These are phyloP conservation scores for Nothophytophthora sp. DNA, from an alignment of 352 stramenopile genomes.

Conservation along the genomic window DNA sequence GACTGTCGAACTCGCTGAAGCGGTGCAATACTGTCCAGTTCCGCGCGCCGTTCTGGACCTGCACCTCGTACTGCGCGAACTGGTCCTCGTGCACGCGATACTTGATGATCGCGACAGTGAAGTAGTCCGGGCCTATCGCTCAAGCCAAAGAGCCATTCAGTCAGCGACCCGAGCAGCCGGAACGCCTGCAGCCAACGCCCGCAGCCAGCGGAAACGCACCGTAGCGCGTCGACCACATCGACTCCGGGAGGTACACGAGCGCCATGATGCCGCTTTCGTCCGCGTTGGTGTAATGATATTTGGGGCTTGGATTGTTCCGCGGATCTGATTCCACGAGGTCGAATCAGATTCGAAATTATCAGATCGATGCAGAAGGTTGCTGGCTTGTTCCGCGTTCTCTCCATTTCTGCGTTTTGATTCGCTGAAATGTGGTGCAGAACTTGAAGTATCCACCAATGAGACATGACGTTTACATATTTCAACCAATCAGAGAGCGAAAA, in stretches of 20 bases:
- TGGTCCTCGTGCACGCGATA: conserved; percentile 45
- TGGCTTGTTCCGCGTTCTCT: too few species aligned
- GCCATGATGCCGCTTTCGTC: too few species aligned
- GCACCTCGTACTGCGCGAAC: conserved; percentile 68
- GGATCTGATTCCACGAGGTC: conserved; percentile 15
- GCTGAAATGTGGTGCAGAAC: too few species aligned
- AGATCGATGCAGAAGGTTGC: too few species aligned
- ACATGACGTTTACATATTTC: too few species aligned
- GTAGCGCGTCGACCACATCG: conserved; percentile 70
- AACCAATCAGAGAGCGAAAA: too few species aligned
- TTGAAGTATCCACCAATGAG: too few species aligned
- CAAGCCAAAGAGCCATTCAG: neutral
- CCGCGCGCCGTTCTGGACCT: conserved; percentile 69
- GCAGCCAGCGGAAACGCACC: conserved; percentile 30
- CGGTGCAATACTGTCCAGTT: conserved; percentile 69
- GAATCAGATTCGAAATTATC: too few species aligned
- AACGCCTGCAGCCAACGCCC: neutral
- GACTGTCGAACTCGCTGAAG: conserved; percentile 71
- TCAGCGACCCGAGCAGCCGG: neutral
- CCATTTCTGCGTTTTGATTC: too few species aligned
- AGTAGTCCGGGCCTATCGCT: conserved; percentile 65
- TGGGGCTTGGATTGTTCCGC: too few species aligned
- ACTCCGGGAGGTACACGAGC: conserved; percentile 76
- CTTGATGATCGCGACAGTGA: conserved; percentile 63
- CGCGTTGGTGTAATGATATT: too few species aligned